A percentile compares a stretch with the other conserved stretches of the same genome.
phyloP scores from a whole-genome alignment of 2,329 filamentous ascomycete species.

The Teratosphaeria epicoccoides region DNA sequence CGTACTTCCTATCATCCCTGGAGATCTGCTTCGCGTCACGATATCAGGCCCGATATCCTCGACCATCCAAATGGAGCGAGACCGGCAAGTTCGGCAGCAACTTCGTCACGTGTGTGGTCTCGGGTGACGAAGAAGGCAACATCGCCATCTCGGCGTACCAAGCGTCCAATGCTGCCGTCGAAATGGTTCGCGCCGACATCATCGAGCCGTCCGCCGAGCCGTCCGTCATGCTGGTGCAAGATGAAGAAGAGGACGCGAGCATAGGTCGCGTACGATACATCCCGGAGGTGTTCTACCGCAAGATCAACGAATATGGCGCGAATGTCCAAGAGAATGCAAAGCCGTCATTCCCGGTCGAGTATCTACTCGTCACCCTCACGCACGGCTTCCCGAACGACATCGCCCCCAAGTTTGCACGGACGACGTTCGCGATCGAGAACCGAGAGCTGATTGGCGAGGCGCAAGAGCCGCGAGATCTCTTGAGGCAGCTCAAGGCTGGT shows the following conservation, averaged over 20 bases:
- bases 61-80: conserved; percentile 92
- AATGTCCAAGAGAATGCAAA: conserved; percentile 97
- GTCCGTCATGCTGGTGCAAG: conserved; percentile 84
- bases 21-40: conserved; percentile 84
- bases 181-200: conserved; percentile 93
- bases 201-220: conserved; percentile 92
- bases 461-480: conserved; percentile 63
- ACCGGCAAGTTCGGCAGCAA: conserved; percentile 89
- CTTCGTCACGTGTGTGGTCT: conserved; percentile 92
- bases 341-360: conserved; percentile 91
- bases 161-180: conserved; percentile 86
- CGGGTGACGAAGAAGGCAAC: conserved; percentile 79
- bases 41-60: conserved; percentile 78
- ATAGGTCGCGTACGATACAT: conserved; percentile 70
- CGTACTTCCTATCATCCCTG: conserved; percentile 84
- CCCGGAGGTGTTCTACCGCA: conserved; percentile 91
- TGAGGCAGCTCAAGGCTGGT: conserved; percentile 55
- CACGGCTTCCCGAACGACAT: conserved; percentile 67
- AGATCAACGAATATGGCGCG: conserved; percentile 90
- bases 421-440: conserved; percentile 80
- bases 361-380: conserved; percentile 87
- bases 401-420: conserved; percentile 67
- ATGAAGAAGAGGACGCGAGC: conserved; percentile 74
- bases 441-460: conserved; percentile 74
- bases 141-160: conserved; percentile 90